Conservation (phyloP, 495 filamentous ascomycete species). For the Parachaetomium inaequale region DNA sequence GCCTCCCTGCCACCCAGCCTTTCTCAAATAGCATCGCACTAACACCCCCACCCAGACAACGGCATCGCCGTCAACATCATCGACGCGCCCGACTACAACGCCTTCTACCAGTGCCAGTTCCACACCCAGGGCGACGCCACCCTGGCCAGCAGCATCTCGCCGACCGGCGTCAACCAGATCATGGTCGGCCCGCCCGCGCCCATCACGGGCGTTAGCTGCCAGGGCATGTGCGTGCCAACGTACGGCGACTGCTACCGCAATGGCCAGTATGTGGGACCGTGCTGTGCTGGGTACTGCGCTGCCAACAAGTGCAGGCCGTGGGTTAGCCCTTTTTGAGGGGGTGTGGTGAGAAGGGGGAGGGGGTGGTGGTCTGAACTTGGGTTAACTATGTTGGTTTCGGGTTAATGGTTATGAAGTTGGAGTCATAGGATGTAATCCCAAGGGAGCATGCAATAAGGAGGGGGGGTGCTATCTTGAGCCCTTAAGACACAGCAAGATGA, state of each 20-base stretch:
- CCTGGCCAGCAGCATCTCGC: constrained; percentile 23
- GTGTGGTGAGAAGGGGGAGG: too few relatives aligned
- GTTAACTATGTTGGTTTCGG: background rate
- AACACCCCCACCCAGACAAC: constrained; percentile 22
- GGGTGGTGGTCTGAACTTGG: background rate
- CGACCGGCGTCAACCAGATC: constrained; percentile 24
- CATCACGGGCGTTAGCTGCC: constrained; percentile 28
- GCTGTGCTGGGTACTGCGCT: constrained; percentile 33
- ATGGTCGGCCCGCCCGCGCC: constrained; percentile 33
- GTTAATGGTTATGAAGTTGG: too few relatives aligned
- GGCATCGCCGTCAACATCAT: constrained; percentile 29
- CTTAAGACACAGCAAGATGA: too few relatives aligned
- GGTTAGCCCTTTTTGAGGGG: constrained; percentile 17
- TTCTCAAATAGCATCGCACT: background rate
- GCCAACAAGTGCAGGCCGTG: constrained; percentile 34
- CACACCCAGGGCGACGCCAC: constrained; percentile 20
- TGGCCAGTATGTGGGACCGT: constrained; percentile 29
- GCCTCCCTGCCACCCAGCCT: background rate
- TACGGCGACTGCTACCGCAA: constrained; percentile 29
- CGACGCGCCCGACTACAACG: constrained; percentile 32
- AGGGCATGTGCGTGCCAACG: constrained; percentile 26
- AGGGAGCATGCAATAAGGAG: too few relatives aligned
- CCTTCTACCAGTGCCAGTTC: constrained; percentile 27
- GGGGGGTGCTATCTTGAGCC: too few relatives aligned
- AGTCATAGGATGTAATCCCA: too few relatives aligned